phyloP scores from a whole-genome alignment of 2,329 filamentous ascomycete species.

The Botryotinia narcissicola region DNA sequence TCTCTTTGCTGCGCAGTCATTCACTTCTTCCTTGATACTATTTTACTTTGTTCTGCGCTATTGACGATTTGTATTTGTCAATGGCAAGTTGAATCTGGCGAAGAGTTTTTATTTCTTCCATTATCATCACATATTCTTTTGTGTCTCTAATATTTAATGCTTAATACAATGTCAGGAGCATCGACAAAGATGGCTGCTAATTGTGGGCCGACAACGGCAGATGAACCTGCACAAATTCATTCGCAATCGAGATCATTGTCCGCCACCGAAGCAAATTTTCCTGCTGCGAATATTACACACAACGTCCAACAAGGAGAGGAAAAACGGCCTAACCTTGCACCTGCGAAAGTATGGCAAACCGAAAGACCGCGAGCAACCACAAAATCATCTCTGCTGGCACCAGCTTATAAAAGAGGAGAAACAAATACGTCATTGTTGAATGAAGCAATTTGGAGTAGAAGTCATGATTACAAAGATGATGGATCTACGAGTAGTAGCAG shows the following conservation, averaged over 20 bases:
- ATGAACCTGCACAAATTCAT: not conserved
- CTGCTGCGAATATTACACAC: not conserved
- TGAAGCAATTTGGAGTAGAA: conserved; percentile 30
- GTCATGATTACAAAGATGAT: conserved; percentile 17
- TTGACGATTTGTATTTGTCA: not conserved
- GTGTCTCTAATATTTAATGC: conserved; percentile 5
- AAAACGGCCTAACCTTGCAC: conserved; percentile 7
- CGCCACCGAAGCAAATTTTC: not conserved
- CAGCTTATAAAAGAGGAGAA: conserved; percentile 24
- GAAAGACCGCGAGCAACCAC: conserved; percentile 29
- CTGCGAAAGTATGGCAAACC: conserved; percentile 30
- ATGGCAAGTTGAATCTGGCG: not conserved
- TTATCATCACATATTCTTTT: not conserved
- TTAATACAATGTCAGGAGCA: not conserved
- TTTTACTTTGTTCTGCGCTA: too few relatives aligned
- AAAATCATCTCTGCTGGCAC: conserved; percentile 24
- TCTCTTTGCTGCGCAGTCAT: not conserved
- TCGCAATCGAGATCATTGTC: conserved; percentile 4
- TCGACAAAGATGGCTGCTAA: conserved; percentile 8
- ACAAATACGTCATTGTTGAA: conserved; percentile 33
- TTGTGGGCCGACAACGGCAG: not conserved
- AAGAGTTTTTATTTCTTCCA: not conserved
- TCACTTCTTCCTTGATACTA: not conserved
- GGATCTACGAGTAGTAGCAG: conserved; percentile 26
- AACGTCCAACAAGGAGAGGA: not conserved